Evolutionary conservation across 2,329 filamentous ascomycete genomes (phyloP).

Genomic region (Talaromyces sp.): DNA sequence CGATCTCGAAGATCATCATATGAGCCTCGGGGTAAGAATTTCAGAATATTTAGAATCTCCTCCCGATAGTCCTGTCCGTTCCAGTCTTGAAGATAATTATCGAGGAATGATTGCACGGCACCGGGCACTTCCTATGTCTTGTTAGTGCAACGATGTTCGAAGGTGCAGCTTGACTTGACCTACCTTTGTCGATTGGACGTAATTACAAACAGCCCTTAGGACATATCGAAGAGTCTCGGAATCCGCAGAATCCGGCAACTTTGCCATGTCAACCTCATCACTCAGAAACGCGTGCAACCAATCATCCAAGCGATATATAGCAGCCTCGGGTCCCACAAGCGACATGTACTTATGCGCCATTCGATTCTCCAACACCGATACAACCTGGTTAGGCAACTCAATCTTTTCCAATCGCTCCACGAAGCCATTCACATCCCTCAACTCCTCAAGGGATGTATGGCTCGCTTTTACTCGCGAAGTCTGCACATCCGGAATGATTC

Average conservation of each 20-base stretch:
- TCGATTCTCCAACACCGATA: slow-evolving; percentile 71
- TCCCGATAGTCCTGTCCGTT: slow-evolving; percentile 55
- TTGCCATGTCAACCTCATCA: slow-evolving; percentile 34
- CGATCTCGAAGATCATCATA: slow-evolving; percentile 34
- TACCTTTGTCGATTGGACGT: slow-evolving; percentile 40
- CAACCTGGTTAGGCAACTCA: slow-evolving; percentile 75
- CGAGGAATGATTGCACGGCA: slow-evolving; percentile 36
- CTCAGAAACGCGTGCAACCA: slow-evolving; percentile 40
- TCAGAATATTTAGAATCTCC: slow-evolving; percentile 35
- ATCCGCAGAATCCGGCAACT: slow-evolving; percentile 47
- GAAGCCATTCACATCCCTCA: slow-evolving; percentile 67
- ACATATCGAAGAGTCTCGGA: slow-evolving; percentile 36
- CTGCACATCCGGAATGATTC: slow-evolving; percentile 64
- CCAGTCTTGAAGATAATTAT: slow-evolving; percentile 58
- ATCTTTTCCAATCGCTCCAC: slow-evolving; percentile 71
- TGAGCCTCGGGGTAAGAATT: slow-evolving; percentile 31
- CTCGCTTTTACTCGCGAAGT: slow-evolving; percentile 68
- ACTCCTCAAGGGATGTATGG: slow-evolving; percentile 63
- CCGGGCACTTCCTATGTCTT: slow-evolving; percentile 31
- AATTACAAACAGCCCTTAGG: slow-evolving; percentile 32
- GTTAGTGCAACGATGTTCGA: slow-evolving; percentile 13
- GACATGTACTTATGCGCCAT: slow-evolving; percentile 72
- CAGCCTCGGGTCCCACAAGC: slow-evolving; percentile 56
- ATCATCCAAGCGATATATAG: slow-evolving; percentile 39
- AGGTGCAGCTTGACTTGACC: not conserved